Percentiles rank a stretch among this genome's conserved stretches.
Evolutionary conservation across 2,329 filamentous ascomycete genomes (phyloP).

Genomic region (Ceratocystis diversiconidia): DNA sequence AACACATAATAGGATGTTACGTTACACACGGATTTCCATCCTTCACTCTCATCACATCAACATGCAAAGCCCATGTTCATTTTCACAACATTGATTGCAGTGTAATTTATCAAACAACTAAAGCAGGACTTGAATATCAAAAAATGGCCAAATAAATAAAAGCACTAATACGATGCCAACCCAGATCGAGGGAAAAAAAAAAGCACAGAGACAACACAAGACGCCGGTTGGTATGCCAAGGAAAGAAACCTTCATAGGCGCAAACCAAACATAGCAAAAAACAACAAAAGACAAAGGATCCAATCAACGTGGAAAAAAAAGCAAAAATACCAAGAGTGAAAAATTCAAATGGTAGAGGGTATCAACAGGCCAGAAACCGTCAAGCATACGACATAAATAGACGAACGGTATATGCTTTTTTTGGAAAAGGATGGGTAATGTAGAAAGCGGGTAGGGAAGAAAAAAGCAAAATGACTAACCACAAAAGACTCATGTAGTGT

Average conservation of each 20-base stretch:
- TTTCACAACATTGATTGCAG: background rate
- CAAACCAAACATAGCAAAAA: too few relatives aligned
- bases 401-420: background rate
- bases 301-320: background rate
- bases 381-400: background rate
- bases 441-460: background rate
- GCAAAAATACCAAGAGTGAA: background rate
- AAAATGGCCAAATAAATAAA: background rate
- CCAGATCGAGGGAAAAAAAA: background rate
- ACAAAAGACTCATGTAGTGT: background rate
- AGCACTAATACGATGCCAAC: background rate
- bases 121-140: background rate
- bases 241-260: too few relatives aligned
- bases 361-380: slow-evolving; percentile 9
- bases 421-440: background rate
- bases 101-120: background rate
- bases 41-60: background rate
- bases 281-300: too few relatives aligned
- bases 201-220: background rate
- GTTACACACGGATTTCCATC: background rate
- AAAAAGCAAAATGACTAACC: background rate
- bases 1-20: background rate
- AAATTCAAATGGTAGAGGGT: slow-evolving; percentile 2
- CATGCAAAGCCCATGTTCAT: background rate
- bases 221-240: too few relatives aligned